These are phyloP conservation scores for Fraxinus floribunda DNA, from an alignment of 305 asterid genomes.

Conservation along the genomic window DNA sequence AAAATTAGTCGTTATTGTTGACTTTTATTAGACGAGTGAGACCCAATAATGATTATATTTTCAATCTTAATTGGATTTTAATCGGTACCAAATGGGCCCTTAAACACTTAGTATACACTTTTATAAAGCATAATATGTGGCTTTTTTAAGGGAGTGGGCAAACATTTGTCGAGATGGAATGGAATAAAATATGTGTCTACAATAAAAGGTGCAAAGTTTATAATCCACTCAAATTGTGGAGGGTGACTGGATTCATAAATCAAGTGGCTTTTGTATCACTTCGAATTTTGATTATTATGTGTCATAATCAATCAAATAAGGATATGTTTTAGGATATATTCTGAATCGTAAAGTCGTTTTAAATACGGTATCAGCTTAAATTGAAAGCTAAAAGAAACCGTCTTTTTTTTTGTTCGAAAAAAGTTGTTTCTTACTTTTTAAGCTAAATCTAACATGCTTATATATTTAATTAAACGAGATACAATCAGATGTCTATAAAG, in stretches of 20 bases:
- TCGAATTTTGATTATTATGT: neutral
- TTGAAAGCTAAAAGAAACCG: neutral
- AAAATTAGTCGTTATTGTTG: no score
- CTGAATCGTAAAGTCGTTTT: neutral
- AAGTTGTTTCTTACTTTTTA: neutral
- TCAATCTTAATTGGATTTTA: no score
- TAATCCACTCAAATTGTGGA: neutral
- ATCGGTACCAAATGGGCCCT: neutral
- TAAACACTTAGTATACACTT: neutral
- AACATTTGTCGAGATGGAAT: neutral
- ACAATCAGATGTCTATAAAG: neutral
- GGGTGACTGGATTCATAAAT: neutral
- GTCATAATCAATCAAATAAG: neutral
- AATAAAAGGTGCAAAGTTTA: neutral
- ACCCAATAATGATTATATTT: no score
- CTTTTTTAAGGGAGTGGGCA: neutral
- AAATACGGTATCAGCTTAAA: neutral
- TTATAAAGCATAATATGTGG: neutral
- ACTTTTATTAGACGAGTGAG: no score
- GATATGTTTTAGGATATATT: neutral
- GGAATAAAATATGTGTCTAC: neutral
- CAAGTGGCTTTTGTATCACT: neutral
- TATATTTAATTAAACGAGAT: no score
- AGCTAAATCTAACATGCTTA: neutral
- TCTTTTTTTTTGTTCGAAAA: neutral